Evolutionary conservation across 306 rosid genomes (phyloP), one percentile per base, ranked within the genome.

Genomic region (Fragaria ananassa): DNA sequence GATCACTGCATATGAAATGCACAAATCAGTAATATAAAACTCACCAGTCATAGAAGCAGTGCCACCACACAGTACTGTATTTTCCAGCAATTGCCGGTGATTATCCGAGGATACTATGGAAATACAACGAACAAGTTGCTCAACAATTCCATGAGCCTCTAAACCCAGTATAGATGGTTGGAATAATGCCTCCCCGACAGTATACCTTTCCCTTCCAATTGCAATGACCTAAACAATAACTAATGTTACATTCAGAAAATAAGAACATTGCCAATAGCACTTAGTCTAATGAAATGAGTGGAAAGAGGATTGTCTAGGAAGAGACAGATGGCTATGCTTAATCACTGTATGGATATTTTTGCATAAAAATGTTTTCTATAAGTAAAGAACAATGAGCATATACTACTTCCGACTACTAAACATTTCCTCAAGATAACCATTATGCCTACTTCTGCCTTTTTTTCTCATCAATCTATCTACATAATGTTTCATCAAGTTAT

Each of bases 61-160:
- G 76, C 91, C 96, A 79, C 98, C 97, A 80, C 96, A 94, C 66
- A 94, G 88, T 69, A 94, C 96, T 1, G 98, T 91, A 68, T 94
- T 94, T 84, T 94, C 98, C 58, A 94, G 88, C 76, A 94, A 88
- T 51, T 94, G 98, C 49, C 96, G 84, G 69, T 91, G 98, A 85
- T 91, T 91, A 83, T 94, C 98, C 39, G 98, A 92, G 27, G 97
- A 90, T 49, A 94, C 95, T 21, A 89, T 87, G 83, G 97, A 89
- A 85, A 94, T 90, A 83, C 89, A 82, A 82, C 90, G 97, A 61
- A 92, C 98, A 80, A 96, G 99, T 87, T 92, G 99, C 85, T 95
- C 99, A 53, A 95, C 98, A 82, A 95, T 92, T 45, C 99, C 98
- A 76, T 95, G 97, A 8, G 97, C 86, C 79, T 95, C 99, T 80